These are phyloP conservation scores for Cardamine occulta DNA, from an alignment of 345 rosid genomes.

Conservation along the genomic window DNA sequence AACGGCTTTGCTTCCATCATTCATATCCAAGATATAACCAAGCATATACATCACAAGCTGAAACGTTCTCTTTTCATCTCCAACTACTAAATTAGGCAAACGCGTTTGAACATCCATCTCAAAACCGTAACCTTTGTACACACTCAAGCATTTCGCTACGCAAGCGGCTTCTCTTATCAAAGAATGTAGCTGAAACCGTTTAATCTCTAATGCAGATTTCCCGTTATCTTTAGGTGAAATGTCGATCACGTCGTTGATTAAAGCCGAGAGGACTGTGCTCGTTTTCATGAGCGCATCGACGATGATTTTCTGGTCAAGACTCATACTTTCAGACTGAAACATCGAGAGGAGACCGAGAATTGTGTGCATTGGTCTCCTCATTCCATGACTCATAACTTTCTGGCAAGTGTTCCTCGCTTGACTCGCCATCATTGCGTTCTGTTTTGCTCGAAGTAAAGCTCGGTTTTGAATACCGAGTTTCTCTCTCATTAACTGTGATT, in stretches of 20 bases:
- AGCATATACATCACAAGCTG: conserved; percentile 94
- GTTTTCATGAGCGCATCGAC: conserved; percentile 73
- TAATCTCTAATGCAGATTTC: conserved; percentile 68
- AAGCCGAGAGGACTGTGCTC: conserved; percentile 71
- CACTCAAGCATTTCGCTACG: conserved; percentile 81
- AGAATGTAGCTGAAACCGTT: conserved; percentile 68
- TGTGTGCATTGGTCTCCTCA: conserved; percentile 96
- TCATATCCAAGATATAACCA: conserved; percentile 71
- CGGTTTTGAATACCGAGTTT: conserved; percentile 78
- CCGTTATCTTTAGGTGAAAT: conserved; percentile 74
- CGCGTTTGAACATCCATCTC: conserved; percentile 68
- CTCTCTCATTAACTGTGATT: conserved; percentile 88
- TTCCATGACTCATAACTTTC: conserved; percentile 95
- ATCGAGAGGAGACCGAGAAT: conserved; percentile 86
- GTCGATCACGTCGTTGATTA: conserved; percentile 80
- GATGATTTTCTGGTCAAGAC: conserved; percentile 64
- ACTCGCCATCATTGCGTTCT: conserved; percentile 95
- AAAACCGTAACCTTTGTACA: conserved; percentile 69
- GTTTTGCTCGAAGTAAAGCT: conserved; percentile 71
- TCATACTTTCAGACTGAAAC: conserved; percentile 63
- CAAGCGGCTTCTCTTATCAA: conserved; percentile 85
- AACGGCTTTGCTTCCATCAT: conserved; percentile 63
- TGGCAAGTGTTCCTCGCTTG: conserved; percentile 89
- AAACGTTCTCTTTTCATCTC: conserved; percentile 84
- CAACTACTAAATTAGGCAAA: conserved; percentile 75